Evolutionary conservation across 371 early-diverging fungal species (phyloP).

Genomic region (Mucor lusitanicus): DNA sequence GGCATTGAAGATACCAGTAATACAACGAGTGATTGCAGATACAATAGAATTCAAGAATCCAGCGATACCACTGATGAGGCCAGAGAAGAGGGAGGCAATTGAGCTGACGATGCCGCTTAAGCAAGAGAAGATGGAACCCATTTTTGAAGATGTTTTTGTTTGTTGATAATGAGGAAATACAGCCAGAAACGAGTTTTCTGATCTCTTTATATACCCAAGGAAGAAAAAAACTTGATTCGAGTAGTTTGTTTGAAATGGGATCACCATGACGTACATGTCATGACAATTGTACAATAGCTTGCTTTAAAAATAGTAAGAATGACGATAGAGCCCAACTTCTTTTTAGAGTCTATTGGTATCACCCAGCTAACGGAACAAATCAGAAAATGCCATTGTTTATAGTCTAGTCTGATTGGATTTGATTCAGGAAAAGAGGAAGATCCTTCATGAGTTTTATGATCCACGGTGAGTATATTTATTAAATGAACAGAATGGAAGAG

Average conservation of each 20-base stretch:
- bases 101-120: constrained; percentile 30
- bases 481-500: background rate
- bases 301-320: background rate
- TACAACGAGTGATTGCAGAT: constrained; percentile 28
- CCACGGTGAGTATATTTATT: background rate
- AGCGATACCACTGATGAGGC: constrained; percentile 31
- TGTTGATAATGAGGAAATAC: constrained; percentile 1
- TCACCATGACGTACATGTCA: constrained; percentile 12
- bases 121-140: constrained; percentile 41
- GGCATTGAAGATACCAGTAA: constrained; percentile 38
- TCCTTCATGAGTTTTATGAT: background rate
- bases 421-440: background rate
- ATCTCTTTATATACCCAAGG: background rate
- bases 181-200: background rate
- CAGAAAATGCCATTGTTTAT: background rate
- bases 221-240: background rate
- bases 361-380: background rate
- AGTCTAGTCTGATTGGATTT: background rate
- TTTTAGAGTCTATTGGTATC: background rate
- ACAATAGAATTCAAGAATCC: constrained; percentile 34
- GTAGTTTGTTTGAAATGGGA: background rate
- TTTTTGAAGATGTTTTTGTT: constrained; percentile 11
- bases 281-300: background rate
- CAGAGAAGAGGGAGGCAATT: constrained; percentile 33
- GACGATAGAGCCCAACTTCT: background rate